These are phyloP conservation scores for Lizonia empirigonia DNA, from an alignment of 2,329 filamentous ascomycete genomes.

Conservation along the genomic window DNA sequence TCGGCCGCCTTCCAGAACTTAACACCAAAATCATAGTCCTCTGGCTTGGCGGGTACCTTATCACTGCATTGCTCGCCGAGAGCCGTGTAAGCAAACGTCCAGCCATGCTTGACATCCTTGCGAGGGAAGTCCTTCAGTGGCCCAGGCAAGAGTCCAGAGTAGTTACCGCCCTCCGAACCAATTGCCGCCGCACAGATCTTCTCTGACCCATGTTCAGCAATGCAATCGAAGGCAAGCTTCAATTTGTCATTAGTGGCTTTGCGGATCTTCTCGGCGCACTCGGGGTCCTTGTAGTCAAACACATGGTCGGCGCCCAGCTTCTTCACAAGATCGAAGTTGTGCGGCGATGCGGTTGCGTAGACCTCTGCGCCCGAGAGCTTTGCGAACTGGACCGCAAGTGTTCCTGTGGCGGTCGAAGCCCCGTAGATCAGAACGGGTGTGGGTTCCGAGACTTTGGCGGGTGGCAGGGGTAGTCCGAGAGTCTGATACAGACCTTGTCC, in stretches of 20 bases:
- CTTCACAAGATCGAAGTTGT: constrained; percentile 57
- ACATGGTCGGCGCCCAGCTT: constrained; percentile 55
- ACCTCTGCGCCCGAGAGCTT: constrained; percentile 54
- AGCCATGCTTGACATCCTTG: constrained; percentile 51
- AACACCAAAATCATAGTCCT: constrained; percentile 37
- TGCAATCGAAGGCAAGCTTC: constrained; percentile 56
- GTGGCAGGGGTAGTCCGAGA: constrained; percentile 53
- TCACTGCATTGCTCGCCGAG: constrained; percentile 48
- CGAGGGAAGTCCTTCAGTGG: constrained; percentile 46
- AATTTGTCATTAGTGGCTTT: constrained; percentile 53
- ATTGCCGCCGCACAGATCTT: constrained; percentile 30
- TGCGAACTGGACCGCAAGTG: constrained; percentile 57
- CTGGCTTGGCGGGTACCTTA: constrained; percentile 33
- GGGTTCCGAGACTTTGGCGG: constrained; percentile 47
- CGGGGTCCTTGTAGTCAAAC: constrained; percentile 58
- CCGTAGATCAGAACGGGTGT: constrained; percentile 57
- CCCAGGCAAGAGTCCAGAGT: constrained; percentile 24
- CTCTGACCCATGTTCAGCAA: constrained; percentile 36
- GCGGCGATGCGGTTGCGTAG: constrained; percentile 54
- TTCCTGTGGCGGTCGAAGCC: constrained; percentile 58
- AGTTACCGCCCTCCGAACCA: constrained; percentile 28
- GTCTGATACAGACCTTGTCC: constrained; percentile 56
- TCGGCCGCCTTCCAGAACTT: constrained; percentile 35
- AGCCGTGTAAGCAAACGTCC: constrained; percentile 52
- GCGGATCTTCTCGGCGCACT: constrained; percentile 55